Base-by-base conservation (phyloP, 2,329 filamentous ascomycete genomes). In the Sarocladium brachiariae region DNA sequence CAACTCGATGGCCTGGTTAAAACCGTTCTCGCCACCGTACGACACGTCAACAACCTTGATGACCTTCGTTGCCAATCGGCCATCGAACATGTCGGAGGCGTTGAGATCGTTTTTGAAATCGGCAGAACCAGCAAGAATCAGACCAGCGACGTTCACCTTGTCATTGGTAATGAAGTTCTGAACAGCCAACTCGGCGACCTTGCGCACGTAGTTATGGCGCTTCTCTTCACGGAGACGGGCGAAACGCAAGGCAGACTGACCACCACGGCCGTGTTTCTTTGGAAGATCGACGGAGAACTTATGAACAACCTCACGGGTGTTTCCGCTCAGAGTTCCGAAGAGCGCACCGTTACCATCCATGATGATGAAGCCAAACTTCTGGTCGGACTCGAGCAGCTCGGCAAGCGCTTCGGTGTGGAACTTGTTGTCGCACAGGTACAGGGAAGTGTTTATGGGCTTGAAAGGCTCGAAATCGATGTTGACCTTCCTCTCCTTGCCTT, bases 381-480 rank as follows among this genome's bases (percentile, higher is more conserved):
- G 93, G 69, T 99, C 93, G 16, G 92, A 96, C 74, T 99, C 93
- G 58, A 99, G 85, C 63, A 99, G 81, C 75, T 99, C 93, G 58
- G 91, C 93, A 58, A 99, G 76, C 16, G 93, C 92, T 72, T 99
- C 93, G 52, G 93, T 99, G 69, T 99, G 93, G 73, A 99, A 99
- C 68, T 99, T 99, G 80, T 99, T 99, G 83, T 99, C 93, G 75
- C 93, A 99, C 54, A 99, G 88, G 70, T 99, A 99, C 43, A 99
- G 81, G 39, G 95, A 99, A 31, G 93, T 99, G 73, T 99, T 99
- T 83, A 99, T 99, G 54, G 93, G 93, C 80, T 99, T 99, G 81
- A 99, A 99, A 27, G 93, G 93, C 74, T 99, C 93, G 69, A 99
- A 99, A 68, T 99, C 95, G 69, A 99, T 99, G 73, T 99, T 99